A percentile compares a stretch with the other conserved stretches of the same genome.
Conservation (phyloP, 371 early-diverging fungal genomes). For the Apophysomyces trapeziformis region DNA sequence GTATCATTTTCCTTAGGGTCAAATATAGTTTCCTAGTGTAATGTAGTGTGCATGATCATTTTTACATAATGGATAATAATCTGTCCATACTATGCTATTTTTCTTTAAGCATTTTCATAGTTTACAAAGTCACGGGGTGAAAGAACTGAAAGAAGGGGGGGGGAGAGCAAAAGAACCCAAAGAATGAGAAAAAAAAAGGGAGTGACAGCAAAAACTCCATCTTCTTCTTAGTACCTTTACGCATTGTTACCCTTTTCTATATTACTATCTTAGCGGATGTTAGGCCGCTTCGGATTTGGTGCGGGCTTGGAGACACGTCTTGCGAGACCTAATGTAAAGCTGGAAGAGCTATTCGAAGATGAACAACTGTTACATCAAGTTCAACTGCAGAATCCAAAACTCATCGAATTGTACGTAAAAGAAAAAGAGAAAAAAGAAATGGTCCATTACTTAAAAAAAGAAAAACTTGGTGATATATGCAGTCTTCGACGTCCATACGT, state of each 20-base stretch:
- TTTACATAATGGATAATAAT: too few species aligned
- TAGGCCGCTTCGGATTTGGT: constrained; percentile 18
- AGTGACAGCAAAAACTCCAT: neutral
- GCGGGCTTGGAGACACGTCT: constrained; percentile 16
- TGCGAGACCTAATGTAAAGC: constrained; percentile 22
- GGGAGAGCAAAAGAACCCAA: neutral
- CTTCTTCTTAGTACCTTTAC: constrained; percentile 2
- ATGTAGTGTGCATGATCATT: too few species aligned
- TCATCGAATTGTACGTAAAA: constrained; percentile 26
- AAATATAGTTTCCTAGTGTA: too few species aligned
- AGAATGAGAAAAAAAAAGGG: neutral
- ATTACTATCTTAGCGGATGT: constrained; percentile 13
- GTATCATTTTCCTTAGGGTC: too few species aligned
- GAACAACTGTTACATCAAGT: constrained; percentile 29
- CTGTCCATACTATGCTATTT: too few species aligned
- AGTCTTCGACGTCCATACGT: constrained; percentile 24
- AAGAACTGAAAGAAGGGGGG: neutral
- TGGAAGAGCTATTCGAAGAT: constrained; percentile 22
- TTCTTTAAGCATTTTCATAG: neutral
- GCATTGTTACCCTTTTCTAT: neutral
- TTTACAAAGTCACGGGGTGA: neutral
- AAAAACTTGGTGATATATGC: neutral
- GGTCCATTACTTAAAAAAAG: neutral
- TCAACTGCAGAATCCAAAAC: constrained; percentile 25
- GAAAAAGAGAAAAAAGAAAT: neutral